These are phyloP conservation scores for Veloporphyrellus conicus DNA, from an alignment of 1,284 basidiomycete species.

Conservation along the genomic window DNA sequence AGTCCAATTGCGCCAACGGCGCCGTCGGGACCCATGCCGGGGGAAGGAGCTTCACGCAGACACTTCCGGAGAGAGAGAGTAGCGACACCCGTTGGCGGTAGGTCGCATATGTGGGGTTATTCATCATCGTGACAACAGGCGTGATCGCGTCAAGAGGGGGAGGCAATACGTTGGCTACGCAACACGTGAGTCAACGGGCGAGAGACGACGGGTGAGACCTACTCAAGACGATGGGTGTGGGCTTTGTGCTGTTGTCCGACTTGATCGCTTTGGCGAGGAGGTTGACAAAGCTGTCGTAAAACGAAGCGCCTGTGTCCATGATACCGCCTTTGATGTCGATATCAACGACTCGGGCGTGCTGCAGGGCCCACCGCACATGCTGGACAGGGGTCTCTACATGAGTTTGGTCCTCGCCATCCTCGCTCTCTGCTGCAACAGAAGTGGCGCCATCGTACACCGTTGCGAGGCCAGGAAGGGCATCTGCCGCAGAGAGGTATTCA, in stretches of 20 bases:
- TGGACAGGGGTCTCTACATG: slow-evolving; percentile 21
- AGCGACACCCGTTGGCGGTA: slow-evolving; percentile 74
- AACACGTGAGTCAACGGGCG: slow-evolving; percentile 8
- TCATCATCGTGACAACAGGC: slow-evolving; percentile 73
- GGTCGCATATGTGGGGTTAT: slow-evolving; percentile 65
- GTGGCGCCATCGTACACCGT: slow-evolving; percentile 51
- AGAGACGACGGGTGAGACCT: slow-evolving; percentile 31
- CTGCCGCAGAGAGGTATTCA: slow-evolving; percentile 22
- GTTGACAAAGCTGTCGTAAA: slow-evolving; percentile 73
- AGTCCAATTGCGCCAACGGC: slow-evolving; percentile 34
- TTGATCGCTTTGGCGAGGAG: slow-evolving; percentile 59
- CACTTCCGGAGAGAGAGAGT: slow-evolving; percentile 71
- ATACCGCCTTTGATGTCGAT: slow-evolving; percentile 60
- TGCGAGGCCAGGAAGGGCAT: slow-evolving; percentile 48
- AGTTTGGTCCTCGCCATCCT: slow-evolving; percentile 9
- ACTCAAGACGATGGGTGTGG: slow-evolving; percentile 72
- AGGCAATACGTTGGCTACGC: slow-evolving; percentile 74
- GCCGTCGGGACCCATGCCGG: slow-evolving; percentile 57
- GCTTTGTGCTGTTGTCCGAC: slow-evolving; percentile 26
- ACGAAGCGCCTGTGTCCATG: slow-evolving; percentile 42
- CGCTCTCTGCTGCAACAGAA: slow-evolving; percentile 34
- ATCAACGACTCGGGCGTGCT: slow-evolving; percentile 59
- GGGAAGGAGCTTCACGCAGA: slow-evolving; percentile 76
- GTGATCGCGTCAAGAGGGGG: slow-evolving; percentile 73
- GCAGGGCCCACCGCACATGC: slow-evolving; percentile 61